Conservation (phyloP, 805 yeast species). For the Cyberlindnera maritima region DNA sequence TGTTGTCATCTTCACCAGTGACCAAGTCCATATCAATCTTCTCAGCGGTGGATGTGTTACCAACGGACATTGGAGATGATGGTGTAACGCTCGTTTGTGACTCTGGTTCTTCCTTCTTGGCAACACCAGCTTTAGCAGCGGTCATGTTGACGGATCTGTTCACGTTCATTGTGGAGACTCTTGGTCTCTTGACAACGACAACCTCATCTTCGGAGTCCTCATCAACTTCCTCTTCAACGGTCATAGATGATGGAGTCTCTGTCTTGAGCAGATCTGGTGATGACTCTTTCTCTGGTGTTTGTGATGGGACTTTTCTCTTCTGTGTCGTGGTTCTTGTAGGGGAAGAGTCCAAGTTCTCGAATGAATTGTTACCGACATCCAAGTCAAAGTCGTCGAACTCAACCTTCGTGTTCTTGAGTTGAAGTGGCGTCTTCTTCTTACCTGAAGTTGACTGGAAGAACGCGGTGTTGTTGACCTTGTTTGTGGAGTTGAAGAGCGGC, state of each 20-base stretch:
- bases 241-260: background rate
- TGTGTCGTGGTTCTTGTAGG: slow-evolving; percentile 31
- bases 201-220: slow-evolving; percentile 56
- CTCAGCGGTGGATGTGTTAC: slow-evolving; percentile 11
- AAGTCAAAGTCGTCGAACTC: slow-evolving; percentile 28
- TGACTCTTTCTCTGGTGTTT: slow-evolving; percentile 12
- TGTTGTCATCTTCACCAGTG: slow-evolving; percentile 29
- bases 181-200: slow-evolving; percentile 51
- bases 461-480: slow-evolving; percentile 24
- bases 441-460: slow-evolving; percentile 22
- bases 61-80: slow-evolving; percentile 19
- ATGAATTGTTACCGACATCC: slow-evolving; percentile 26
- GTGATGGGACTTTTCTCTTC: slow-evolving; percentile 9
- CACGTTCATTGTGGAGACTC: slow-evolving; percentile 41
- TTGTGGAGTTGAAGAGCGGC: slow-evolving; percentile 27
- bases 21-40: slow-evolving; percentile 23
- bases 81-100: slow-evolving; percentile 8
- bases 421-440: slow-evolving; percentile 26
- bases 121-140: slow-evolving; percentile 23
- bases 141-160: slow-evolving; percentile 41
- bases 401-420: background rate
- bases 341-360: slow-evolving; percentile 34
- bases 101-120: slow-evolving; percentile 9
- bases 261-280: background rate
- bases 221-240: slow-evolving; percentile 29